These are phyloP conservation scores for Discostella pseudostelligera DNA, from an alignment of 108 stramenopile genomes.

Conservation along the genomic window DNA sequence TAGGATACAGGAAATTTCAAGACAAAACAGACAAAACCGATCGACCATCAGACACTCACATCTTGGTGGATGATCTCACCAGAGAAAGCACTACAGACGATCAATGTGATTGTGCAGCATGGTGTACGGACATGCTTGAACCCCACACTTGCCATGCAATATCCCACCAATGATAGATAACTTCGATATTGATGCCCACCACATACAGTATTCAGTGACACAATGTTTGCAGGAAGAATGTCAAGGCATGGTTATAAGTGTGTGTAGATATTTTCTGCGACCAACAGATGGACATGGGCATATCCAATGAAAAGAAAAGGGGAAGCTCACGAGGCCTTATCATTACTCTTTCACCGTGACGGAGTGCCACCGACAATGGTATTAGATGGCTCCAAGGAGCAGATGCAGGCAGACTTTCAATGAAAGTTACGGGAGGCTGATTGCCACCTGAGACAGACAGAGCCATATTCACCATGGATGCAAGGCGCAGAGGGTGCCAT, in stretches of 20 bases:
- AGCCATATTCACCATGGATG: conserved; percentile 31
- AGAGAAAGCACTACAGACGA: conserved; percentile 22
- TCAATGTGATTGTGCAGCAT: conserved; percentile 28
- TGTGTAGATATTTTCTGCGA: conserved; percentile 25
- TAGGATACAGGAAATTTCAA: background rate
- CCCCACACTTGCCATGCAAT: conserved; percentile 12
- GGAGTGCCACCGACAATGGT: conserved; percentile 43
- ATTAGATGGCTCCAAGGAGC: conserved; percentile 35
- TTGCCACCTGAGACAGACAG: conserved; percentile 15
- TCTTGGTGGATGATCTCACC: conserved; percentile 27
- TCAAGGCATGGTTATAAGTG: conserved; percentile 23
- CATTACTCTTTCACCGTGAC: conserved; percentile 15
- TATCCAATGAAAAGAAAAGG: conserved; percentile 21
- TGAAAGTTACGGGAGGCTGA: conserved; percentile 21
- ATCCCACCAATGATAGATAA: conserved; percentile 11
- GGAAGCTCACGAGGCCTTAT: conserved; percentile 36
- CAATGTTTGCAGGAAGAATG: background rate
- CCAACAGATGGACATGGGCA: conserved; percentile 16
- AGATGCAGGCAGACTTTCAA: conserved; percentile 19
- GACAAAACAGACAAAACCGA: background rate
- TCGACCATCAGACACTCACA: conserved; percentile 5
- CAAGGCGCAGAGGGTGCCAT: conserved; percentile 35
- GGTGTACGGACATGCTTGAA: conserved; percentile 22
- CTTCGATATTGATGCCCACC: conserved; percentile 29
- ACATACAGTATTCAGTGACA: conserved; percentile 29